Percentiles rank a stretch among this genome's conserved stretches.
Evolutionary conservation across 225 moss, liverwort and hornwort genomes (phyloP).

Genomic region (Takakia lepidozioides): DNA sequence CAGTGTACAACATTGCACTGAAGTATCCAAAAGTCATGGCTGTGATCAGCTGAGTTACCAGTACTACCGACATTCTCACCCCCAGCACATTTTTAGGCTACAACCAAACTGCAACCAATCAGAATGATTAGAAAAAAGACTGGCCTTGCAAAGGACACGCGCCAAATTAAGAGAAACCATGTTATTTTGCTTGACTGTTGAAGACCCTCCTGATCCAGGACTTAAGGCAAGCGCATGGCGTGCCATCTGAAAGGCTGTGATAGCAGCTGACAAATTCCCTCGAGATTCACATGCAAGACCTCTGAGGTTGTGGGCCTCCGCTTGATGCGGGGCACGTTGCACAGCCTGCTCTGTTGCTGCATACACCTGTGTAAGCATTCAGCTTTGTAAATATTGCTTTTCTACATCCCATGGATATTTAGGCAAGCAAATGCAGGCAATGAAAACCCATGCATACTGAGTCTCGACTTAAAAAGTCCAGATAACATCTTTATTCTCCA

Average conservation of each 20-base stretch:
- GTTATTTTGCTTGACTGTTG: constrained; percentile 17
- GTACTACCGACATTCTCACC: too few species aligned
- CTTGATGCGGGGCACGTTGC: constrained; percentile 65
- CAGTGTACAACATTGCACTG: neutral
- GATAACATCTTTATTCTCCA: neutral
- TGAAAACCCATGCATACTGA: too few species aligned
- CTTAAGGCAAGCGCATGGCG: constrained; percentile 30
- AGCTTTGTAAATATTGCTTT: too few species aligned
- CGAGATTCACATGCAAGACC: constrained; percentile 88
- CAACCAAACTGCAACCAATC: neutral
- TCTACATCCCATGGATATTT: too few species aligned
- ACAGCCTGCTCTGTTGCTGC: constrained; percentile 74
- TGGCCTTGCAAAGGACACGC: constrained; percentile 77
- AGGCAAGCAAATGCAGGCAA: too few species aligned
- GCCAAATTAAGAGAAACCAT: constrained; percentile 77
- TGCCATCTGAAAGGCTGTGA: constrained; percentile 56
- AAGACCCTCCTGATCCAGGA: constrained; percentile 12
- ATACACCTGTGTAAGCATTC: constrained; percentile 66
- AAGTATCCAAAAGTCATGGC: neutral
- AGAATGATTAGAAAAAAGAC: constrained; percentile 9
- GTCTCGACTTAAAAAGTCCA: too few species aligned
- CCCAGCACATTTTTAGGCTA: too few species aligned
- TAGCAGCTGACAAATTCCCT: constrained; percentile 61
- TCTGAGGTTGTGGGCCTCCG: constrained; percentile 73
- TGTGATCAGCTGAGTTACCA: too few species aligned